phyloP scores from a whole-genome alignment of 2,329 filamentous ascomycete species.

The Harringtonia lauricola region DNA sequence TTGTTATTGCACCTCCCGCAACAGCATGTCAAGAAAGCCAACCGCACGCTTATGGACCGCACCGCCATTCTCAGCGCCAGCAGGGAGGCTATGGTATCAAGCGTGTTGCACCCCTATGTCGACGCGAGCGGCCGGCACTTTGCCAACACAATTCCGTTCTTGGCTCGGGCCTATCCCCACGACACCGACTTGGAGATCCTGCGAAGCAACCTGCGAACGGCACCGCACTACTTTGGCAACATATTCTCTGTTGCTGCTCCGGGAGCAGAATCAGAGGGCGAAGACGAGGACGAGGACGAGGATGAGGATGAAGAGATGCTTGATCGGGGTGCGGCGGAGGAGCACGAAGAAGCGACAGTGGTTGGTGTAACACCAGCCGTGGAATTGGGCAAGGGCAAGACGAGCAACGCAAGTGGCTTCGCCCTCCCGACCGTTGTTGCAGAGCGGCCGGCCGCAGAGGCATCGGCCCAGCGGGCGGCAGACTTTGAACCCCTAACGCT shows the following conservation, averaged over 20 bases:
- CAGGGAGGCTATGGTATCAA: constrained; percentile 66
- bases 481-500: constrained; percentile 15
- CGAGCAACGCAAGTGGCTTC: constrained; percentile 1
- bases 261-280: constrained; percentile 17
- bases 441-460: constrained; percentile 8
- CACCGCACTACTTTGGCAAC: constrained; percentile 16
- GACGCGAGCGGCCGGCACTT: constrained; percentile 51
- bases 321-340: neutral
- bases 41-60: constrained; percentile 68
- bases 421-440: constrained; percentile 5
- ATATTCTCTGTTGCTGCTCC: constrained; percentile 12
- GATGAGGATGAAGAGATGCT: constrained; percentile 19
- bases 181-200: constrained; percentile 63
- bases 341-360: neutral
- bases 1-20: constrained; percentile 55
- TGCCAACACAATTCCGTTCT: constrained; percentile 69
- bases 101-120: constrained; percentile 67
- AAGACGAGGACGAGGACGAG: constrained; percentile 38
- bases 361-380: neutral
- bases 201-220: constrained; percentile 42
- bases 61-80: constrained; percentile 63
- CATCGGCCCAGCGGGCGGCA: constrained; percentile 8
- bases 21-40: constrained; percentile 54
- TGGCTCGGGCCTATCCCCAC: constrained; percentile 53
- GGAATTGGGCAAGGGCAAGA: no score